Evolutionary conservation across 805 yeast genomes (phyloP).

Genomic region (Candida maesae): DNA sequence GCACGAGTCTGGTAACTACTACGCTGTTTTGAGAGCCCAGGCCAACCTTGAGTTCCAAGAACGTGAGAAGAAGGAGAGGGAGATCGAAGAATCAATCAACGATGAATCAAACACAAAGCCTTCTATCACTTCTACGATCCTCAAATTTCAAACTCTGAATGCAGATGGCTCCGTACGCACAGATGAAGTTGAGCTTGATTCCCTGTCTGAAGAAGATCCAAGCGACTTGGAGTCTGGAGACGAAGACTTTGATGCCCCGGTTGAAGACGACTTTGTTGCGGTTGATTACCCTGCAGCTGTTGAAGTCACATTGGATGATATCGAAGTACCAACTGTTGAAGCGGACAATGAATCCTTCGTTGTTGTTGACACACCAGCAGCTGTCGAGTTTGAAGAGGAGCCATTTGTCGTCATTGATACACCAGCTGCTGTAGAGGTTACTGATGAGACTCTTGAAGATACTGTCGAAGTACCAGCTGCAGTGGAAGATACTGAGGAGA

Average conservation of each 20-base stretch:
- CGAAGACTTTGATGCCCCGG: slow-evolving; percentile 6
- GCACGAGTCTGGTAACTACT: slow-evolving; percentile 59
- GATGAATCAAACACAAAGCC: slow-evolving; percentile 7
- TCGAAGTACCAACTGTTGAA: neutral
- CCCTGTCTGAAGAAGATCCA: slow-evolving; percentile 13
- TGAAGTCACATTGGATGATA: neutral
- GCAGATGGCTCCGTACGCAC: slow-evolving; percentile 19
- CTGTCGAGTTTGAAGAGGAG: too few species aligned
- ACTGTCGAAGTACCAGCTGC: too few species aligned
- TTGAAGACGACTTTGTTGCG: neutral
- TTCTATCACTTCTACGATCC: slow-evolving; percentile 16
- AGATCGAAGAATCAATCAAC: slow-evolving; percentile 15
- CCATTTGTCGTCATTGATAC: too few species aligned
- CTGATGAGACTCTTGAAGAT: neutral
- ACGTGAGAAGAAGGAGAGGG: slow-evolving; percentile 44
- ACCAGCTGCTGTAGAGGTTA: too few species aligned
- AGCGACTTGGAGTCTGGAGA: slow-evolving; percentile 12
- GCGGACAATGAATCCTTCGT: slow-evolving; percentile 1
- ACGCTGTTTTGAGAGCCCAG: slow-evolving; percentile 52
- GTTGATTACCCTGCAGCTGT: slow-evolving; percentile 2
- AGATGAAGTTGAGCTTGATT: slow-evolving; percentile 12
- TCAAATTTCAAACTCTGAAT: slow-evolving; percentile 14
- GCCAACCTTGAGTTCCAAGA: slow-evolving; percentile 55
- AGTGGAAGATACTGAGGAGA: slow-evolving; percentile 3
- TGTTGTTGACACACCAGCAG: neutral